Conservation (phyloP, 495 filamentous ascomycete genomes). For the Daldinia bambusicola region DNA sequence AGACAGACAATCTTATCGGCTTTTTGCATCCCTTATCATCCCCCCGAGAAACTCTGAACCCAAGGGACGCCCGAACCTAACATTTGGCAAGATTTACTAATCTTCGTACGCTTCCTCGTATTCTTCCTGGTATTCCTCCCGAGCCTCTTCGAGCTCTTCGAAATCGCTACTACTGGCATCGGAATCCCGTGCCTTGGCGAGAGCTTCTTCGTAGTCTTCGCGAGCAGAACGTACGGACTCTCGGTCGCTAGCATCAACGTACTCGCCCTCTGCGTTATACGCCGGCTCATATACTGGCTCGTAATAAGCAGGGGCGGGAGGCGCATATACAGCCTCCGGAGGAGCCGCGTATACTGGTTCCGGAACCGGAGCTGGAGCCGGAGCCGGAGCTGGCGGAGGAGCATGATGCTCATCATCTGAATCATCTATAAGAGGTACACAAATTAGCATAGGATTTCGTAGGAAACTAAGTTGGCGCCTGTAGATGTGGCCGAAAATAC, state of each 20-base stretch:
- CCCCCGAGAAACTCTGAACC: not conserved
- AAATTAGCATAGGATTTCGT: conserved; percentile 24
- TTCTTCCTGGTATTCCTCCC: conserved; percentile 59
- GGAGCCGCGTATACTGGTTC: conserved; percentile 40
- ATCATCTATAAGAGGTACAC: conserved; percentile 35
- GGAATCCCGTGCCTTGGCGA: conserved; percentile 49
- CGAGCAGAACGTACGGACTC: conserved; percentile 54
- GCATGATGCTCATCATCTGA: conserved; percentile 42
- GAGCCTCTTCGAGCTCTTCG: conserved; percentile 57
- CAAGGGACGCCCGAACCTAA: not conserved
- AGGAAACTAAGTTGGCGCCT: not conserved
- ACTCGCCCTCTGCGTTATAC: conserved; percentile 51
- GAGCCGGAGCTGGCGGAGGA: conserved; percentile 29
- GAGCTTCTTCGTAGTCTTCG: conserved; percentile 53
- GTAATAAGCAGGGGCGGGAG: conserved; percentile 21
- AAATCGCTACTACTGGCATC: conserved; percentile 55
- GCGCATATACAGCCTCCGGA: conserved; percentile 20
- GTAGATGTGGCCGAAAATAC: not conserved
- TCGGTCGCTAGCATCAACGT: conserved; percentile 53
- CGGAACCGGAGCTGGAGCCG: conserved; percentile 1
- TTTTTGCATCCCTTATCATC: not conserved
- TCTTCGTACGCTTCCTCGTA: conserved; percentile 62
- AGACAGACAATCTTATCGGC: not conserved
- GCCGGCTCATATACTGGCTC: conserved; percentile 44
- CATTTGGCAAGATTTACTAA: conserved; percentile 31